A percentile compares a stretch with the other conserved stretches of the same genome.
Conservation (phyloP, 148 eudicot genomes). For the Vaccinium corymbosum region DNA sequence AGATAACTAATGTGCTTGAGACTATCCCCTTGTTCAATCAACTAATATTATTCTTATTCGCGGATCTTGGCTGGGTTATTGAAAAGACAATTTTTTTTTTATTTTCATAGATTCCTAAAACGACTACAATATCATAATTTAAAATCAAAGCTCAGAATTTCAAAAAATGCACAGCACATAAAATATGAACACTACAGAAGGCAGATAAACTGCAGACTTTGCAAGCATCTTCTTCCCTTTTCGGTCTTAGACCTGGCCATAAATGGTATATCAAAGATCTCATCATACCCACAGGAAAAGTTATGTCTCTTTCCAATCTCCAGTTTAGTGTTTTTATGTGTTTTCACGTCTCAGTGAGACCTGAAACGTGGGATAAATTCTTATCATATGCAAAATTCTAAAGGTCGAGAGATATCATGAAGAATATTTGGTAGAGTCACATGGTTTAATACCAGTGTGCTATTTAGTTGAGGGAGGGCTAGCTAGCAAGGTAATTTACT, state of each 20-base stretch:
- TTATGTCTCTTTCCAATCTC: background rate
- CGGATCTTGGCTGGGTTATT: background rate
- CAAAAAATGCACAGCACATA: background rate
- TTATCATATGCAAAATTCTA: background rate
- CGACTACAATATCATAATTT: background rate
- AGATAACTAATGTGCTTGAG: background rate
- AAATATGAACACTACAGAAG: background rate
- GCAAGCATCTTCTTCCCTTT: too few species aligned
- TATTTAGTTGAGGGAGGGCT: background rate
- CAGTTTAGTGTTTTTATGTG: background rate
- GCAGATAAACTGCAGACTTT: background rate
- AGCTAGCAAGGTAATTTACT: background rate
- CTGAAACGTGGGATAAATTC: background rate
- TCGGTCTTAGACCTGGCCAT: too few species aligned
- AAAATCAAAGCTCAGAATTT: background rate
- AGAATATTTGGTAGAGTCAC: background rate
- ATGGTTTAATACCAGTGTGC: background rate
- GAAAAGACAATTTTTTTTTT: background rate
- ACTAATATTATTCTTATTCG: background rate
- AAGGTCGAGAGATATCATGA: background rate
- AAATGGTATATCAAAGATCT: background rate
- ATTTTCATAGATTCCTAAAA: background rate
- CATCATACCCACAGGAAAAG: background rate
- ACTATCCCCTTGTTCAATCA: background rate
- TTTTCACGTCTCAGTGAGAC: background rate